Evolutionary conservation across 768 basidiomycete species (phyloP).

Genomic region (Phylloporus scabripes): DNA sequence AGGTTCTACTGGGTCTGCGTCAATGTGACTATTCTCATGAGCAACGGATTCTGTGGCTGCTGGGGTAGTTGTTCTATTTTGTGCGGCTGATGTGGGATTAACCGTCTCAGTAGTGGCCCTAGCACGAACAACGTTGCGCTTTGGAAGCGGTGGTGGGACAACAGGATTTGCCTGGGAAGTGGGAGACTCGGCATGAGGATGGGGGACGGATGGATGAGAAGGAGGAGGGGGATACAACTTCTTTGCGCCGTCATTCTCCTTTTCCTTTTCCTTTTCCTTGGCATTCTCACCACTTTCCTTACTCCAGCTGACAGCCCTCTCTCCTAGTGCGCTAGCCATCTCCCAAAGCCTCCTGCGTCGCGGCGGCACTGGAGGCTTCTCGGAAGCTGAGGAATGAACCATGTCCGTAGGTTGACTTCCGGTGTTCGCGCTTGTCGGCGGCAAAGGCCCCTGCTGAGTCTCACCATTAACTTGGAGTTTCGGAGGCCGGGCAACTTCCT

Average conservation of each 20-base stretch:
- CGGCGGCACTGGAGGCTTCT: slow-evolving; percentile 60
- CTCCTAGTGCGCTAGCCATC: slow-evolving; percentile 57
- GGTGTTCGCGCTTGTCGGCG: background rate
- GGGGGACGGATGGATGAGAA: slow-evolving; percentile 21
- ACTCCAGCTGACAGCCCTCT: slow-evolving; percentile 55
- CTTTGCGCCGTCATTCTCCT: slow-evolving; percentile 4
- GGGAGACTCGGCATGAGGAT: slow-evolving; percentile 15
- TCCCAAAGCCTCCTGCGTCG: slow-evolving; percentile 62
- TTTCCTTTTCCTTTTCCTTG: slow-evolving; percentile 32
- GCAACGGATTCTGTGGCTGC: slow-evolving; percentile 4
- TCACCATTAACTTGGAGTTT: slow-evolving; percentile 16
- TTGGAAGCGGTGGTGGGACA: slow-evolving; percentile 48
- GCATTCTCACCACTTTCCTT: slow-evolving; percentile 28
- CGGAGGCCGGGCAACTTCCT: slow-evolving; percentile 45
- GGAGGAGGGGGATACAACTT: slow-evolving; percentile 21
- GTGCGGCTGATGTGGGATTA: background rate
- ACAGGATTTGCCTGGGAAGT: slow-evolving; percentile 7
- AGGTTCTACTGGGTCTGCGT: slow-evolving; percentile 7
- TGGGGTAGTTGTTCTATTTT: background rate
- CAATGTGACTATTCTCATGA: slow-evolving; percentile 2
- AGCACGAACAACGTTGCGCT: slow-evolving; percentile 38
- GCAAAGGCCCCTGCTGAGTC: background rate
- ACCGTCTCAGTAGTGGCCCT: slow-evolving; percentile 11
- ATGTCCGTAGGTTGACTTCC: slow-evolving; percentile 2
- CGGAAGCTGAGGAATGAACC: slow-evolving; percentile 13